Conservation (phyloP, 140 eudicot genomes). For the Oenanthe javanica region DNA sequence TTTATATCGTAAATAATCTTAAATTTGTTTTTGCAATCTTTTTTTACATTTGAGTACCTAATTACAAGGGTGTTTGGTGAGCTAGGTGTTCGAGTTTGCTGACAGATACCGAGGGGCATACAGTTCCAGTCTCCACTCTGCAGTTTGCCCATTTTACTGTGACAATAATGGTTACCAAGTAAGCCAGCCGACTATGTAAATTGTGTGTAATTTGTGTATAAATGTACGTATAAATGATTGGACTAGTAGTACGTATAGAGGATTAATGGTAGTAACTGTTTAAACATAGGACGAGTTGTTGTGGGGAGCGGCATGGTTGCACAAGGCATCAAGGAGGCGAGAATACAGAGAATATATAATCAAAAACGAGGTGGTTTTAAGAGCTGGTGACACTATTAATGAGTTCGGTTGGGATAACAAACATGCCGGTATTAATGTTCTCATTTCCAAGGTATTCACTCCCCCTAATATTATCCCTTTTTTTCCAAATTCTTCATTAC, state of each 20-base stretch:
- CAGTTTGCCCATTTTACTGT: conserved; percentile 96
- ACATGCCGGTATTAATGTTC: conserved; percentile 96
- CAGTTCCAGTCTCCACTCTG: conserved; percentile 60
- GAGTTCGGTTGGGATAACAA: conserved; percentile 99
- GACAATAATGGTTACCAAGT: conserved; percentile 91
- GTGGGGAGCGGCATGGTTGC: conserved; percentile 99
- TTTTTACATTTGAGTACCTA: too few species aligned
- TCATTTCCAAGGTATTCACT: conserved; percentile 68
- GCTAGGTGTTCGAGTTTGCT: too few species aligned
- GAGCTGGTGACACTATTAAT: conserved; percentile 87
- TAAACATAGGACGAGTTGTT: conserved; percentile 67
- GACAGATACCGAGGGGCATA: conserved; percentile 95
- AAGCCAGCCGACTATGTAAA: not conserved
- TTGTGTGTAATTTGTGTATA: not conserved
- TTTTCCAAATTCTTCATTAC: too few species aligned
- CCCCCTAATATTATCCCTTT: too few species aligned
- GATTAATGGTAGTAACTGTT: not conserved
- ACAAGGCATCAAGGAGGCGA: conserved; percentile 84
- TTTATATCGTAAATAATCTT: too few species aligned
- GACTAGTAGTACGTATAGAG: not conserved
- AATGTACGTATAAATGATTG: conserved; percentile 1
- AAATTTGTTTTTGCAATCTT: too few species aligned
- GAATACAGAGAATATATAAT: conserved; percentile 82
- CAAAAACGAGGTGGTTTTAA: conserved; percentile 66
- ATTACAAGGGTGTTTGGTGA: too few species aligned